Percentiles rank a stretch among this genome's conserved stretches.
These are phyloP conservation scores for Neonectria ditissima DNA, from an alignment of 2,329 filamentous ascomycete genomes.

Conservation along the genomic window DNA sequence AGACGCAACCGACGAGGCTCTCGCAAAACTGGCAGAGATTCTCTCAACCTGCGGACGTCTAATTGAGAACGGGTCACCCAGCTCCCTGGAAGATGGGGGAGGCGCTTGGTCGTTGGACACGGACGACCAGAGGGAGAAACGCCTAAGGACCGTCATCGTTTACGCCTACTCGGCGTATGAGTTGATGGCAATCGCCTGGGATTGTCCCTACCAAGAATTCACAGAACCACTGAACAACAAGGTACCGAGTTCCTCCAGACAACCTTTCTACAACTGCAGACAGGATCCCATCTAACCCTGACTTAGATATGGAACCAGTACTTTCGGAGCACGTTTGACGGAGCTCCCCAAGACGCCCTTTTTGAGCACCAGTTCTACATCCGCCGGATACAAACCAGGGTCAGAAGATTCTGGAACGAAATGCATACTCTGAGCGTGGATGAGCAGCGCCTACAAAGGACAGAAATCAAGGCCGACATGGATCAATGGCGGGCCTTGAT, in stretches of 20 bases:
- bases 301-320: not conserved
- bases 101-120: too few species aligned
- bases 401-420: not conserved
- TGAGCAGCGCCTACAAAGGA: not conserved
- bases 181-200: not conserved
- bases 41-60: not conserved
- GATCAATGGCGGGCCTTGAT: slow-evolving; percentile 5
- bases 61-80: too few species aligned
- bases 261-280: too few species aligned
- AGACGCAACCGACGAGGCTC: not conserved
- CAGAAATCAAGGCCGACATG: not conserved
- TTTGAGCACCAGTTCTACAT: not conserved
- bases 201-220: not conserved
- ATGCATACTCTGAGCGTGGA: not conserved
- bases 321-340: not conserved
- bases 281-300: too few species aligned
- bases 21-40: not conserved
- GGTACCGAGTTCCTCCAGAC: too few species aligned
- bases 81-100: too few species aligned
- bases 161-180: slow-evolving; percentile 3
- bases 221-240: not conserved
- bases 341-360: not conserved
- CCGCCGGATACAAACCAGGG: not conserved
- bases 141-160: not conserved
- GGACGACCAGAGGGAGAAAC: not conserved